Base-by-base conservation (phyloP, 768 basidiomycete genomes). In the Collybia nuda region DNA sequence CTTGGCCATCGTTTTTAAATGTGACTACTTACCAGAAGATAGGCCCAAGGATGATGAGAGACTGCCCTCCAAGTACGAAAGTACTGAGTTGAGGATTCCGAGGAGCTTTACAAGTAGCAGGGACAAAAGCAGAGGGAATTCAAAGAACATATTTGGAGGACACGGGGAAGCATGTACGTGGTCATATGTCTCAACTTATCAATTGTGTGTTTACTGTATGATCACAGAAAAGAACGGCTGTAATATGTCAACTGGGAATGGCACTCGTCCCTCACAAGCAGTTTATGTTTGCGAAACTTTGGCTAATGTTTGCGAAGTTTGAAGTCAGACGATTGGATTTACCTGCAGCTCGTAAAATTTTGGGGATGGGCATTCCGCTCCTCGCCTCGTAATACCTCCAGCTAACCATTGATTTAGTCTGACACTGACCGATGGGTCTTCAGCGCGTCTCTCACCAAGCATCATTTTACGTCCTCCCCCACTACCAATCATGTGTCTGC, bases 1-100 rank as follows among this genome's bases (percentile, higher is more conserved):
- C n/a, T n/a, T n/a, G n/a, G n/a, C n/a, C n/a, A n/a, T n/a, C n/a
- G n/a, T n/a, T n/a, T 39, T 24, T 44, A 43, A 17, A 28, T 51
- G 19, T 48, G 40, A 15, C 39, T 48, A 22, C 17, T 43, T 40
- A 43, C 18, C 23, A 2, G 39, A 12, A 17, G 2, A 24, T 60
- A 93, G 90, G 97, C 97, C 43, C 93, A 98, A 87, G 97, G 98
- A 59, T 80, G 96, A 48, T 95, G 98, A 75, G 97, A 98, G 66
- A 81, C 90, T 24, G 81, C 88, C 11, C 90, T 93, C 65, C 85
- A 86, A 44, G 94, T 95, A 1, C 97, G 97, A 9, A 91, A 87
- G 60, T 97, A 99, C 64, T 83, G 94, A 36, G 88, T 99, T 26
- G 93, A 96, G 71, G 97, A 99, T 69, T 90, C 93, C 60, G 97